Evolutionary conservation across 2,329 filamentous ascomycete species (phyloP).

Genomic region (Setomelanomma holmii): DNA sequence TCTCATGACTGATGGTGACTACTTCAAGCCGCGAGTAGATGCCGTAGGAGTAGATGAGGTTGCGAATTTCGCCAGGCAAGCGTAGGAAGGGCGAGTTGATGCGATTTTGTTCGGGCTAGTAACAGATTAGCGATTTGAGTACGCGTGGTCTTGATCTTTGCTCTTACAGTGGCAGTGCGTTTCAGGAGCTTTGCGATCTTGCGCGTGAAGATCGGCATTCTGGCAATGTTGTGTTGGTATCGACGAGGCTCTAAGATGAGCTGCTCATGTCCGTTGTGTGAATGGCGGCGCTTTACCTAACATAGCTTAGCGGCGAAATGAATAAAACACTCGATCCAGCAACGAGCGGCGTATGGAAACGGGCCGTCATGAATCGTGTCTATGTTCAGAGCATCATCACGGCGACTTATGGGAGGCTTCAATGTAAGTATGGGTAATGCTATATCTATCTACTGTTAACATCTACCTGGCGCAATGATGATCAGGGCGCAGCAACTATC

Average conservation of each 20-base stretch:
- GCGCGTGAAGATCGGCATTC: neutral
- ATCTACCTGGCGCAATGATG: neutral
- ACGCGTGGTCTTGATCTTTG: neutral
- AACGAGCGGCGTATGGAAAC: no score
- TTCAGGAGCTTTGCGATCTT: neutral
- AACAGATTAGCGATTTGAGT: neutral
- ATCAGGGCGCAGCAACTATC: constrained; percentile 3
- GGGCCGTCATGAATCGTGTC: no score
- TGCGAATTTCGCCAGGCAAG: constrained; percentile 34
- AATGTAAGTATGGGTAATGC: no score
- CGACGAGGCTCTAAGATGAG: neutral
- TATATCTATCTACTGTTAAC: neutral
- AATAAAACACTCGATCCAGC: no score
- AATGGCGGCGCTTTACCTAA: neutral
- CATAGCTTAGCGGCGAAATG: neutral
- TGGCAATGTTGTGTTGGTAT: neutral
- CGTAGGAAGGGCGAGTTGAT: constrained; percentile 12
- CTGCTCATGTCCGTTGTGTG: no score
- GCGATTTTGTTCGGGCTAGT: neutral
- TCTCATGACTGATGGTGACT: constrained; percentile 8
- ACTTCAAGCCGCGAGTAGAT: constrained; percentile 15
- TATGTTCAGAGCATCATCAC: no score
- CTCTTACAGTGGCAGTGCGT: neutral
- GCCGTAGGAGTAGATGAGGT: constrained; percentile 22
- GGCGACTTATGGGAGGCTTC: no score